phyloP scores from a whole-genome alignment of 345 rosid genomes.

The Carallia pectinifolia region DNA sequence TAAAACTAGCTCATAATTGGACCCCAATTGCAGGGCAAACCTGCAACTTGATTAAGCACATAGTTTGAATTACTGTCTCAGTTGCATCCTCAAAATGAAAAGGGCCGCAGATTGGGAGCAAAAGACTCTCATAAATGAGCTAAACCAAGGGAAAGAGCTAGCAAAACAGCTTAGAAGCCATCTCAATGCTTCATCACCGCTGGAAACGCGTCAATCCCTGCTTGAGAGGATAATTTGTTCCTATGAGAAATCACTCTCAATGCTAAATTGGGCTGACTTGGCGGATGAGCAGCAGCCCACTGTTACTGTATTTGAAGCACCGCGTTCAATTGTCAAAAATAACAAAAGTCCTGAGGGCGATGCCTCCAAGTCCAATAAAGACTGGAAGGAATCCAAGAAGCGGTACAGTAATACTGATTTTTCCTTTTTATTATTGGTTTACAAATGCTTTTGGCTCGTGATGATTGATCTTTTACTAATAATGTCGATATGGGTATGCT shows the following conservation, averaged over 20 bases:
- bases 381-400: conserved; percentile 38
- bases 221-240: conserved; percentile 52
- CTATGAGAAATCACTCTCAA: conserved; percentile 64
- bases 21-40: background rate
- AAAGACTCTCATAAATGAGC: conserved; percentile 43
- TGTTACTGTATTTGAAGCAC: conserved; percentile 17
- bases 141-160: conserved; percentile 56
- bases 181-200: conserved; percentile 44
- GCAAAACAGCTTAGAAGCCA: conserved; percentile 51
- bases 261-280: conserved; percentile 37
- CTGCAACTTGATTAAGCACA: background rate
- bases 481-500: conserved; percentile 6
- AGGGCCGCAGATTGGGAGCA: conserved; percentile 32
- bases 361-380: conserved; percentile 28
- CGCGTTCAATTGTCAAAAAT: conserved; percentile 18
- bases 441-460: background rate
- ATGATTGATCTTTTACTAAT: background rate
- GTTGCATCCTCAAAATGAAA: background rate
- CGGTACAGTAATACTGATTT: conserved; percentile 37
- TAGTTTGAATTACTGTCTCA: background rate
- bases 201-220: conserved; percentile 37
- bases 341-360: conserved; percentile 26
- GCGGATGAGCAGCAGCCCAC: conserved; percentile 18
- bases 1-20: no score
- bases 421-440: background rate